Base-by-base conservation (phyloP, 2,329 filamentous ascomycete genomes). In the Pestalotiopsis sp. region DNA sequence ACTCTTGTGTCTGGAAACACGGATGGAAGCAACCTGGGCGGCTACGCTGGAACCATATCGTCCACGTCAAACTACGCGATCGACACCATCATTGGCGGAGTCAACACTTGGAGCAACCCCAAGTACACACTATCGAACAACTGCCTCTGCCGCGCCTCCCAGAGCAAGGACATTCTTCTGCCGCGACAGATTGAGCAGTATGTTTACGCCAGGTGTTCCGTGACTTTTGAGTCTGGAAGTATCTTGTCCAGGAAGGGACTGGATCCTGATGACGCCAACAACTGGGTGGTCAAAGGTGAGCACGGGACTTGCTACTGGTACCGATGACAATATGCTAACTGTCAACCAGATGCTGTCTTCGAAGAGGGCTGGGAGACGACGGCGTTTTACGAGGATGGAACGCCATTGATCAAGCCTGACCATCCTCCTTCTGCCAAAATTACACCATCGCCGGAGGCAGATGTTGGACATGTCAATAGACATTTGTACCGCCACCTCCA, bases 231-330 rank as follows among this genome's bases (percentile, higher is more conserved):
- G 58, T 14, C 23, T 31, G 14, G 23, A 31, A n/a, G 17, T 27
- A 31, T 27, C 58, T 7, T 58, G 20, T 13, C 17, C 20, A 61
- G 23, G 27, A 25, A 31, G 17, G 58, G 58, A 25, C 14, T 61
- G 58, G 58, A 61, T 31, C 27, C 27, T 2, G 31, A 38, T 6
- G 58, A 61, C 9, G 58, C 25, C 23, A 61, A 36, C 31, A 61
- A 61, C 58, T 61, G 58, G 58, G 27, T 61, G 17, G 27, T 61
- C n/a, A 38, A 61, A 31, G 31, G 58, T 61, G 31, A 61, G 58
- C 31, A 13, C 9, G 6, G 5, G 3, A 2, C 2, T 6, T 13
- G 17, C 7, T 27, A 14, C 20, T 14, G 4, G 0, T 20, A 2
- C 20, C 20, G 12, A 20, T 2, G 12, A 58, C 20, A 12, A 58